Base-by-base conservation (phyloP, 768 basidiomycete genomes). In the Lactarius hengduanensis region DNA sequence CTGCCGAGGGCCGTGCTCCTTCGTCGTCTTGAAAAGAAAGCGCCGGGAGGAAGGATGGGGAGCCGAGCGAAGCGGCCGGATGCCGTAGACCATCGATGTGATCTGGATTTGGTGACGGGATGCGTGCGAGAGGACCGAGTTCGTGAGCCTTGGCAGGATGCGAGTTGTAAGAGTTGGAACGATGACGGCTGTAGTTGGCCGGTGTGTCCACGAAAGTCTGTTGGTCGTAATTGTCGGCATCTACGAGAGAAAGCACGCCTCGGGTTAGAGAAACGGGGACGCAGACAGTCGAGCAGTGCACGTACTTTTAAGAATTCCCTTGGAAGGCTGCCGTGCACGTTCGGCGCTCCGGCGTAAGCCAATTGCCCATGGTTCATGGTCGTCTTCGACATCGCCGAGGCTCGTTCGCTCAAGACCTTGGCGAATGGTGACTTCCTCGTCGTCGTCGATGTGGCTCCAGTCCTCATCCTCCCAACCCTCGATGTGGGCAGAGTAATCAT, bases 31-130 rank as follows among this genome's bases (percentile, higher is more conserved):
- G 79, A 76, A 86, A 88, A 16, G 84, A 80, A 71, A 86, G 81
- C 53, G 84, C 80, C n/a, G 87, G 86, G 56, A 88, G 76, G 75
- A 76, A 79, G 26, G 77, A 72, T 1, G 61, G n/a, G 63, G 73
- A 58, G 60, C 66, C 64, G 40, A 67, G 41, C 32, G 69, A 63
- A 15, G 63, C 67, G 26, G 61, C 62, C 15, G 80, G 78, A 73
- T 90, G 88, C 73, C 91, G 90, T 64, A 95, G 82, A n/a, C 90
- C 93, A 71, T 91, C 94, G 70, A 92, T 94, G 69, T 91, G 88
- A 74, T 89, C 90, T 61, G 92, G 90, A 73, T 95, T 91, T 2
- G 91, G 88, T 7, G 88, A 85, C 59, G 92, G 92, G 65, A 95
- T 87, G 62, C 85, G 88, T 36, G 92, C 89, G 50, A 95, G 81